These are phyloP conservation scores for Cymbopogon flexuosus DNA, from an alignment of 202 grass and related monocot genomes.

Conservation along the genomic window DNA sequence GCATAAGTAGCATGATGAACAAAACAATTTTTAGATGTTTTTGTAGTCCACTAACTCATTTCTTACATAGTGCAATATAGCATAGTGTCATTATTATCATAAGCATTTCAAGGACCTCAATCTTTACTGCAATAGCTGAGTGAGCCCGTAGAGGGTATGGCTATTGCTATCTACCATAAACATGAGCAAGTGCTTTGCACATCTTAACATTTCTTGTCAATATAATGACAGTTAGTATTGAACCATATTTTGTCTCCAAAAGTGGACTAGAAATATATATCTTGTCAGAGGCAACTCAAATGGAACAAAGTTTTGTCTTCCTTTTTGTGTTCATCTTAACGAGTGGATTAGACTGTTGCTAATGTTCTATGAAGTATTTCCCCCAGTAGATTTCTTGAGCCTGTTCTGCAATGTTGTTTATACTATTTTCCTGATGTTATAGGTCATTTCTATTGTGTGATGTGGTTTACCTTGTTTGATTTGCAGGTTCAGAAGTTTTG, in stretches of 20 bases:
- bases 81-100: neutral
- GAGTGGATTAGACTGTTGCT: neutral
- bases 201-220: neutral
- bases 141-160: neutral
- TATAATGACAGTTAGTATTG: neutral
- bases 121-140: neutral
- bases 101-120: neutral
- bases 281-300: neutral
- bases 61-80: neutral
- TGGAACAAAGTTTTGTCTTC: neutral
- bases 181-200: too few relatives aligned
- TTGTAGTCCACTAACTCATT: neutral
- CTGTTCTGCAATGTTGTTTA: neutral
- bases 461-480: constrained; percentile 21
- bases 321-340: constrained; percentile 11
- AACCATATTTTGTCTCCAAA: neutral
- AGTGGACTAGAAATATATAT: neutral
- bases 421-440: constrained; percentile 15
- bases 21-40: neutral
- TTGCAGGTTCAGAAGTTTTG: constrained; percentile 42
- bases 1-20: neutral
- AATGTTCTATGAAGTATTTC: neutral
- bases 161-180: neutral
- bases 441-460: constrained; percentile 13
- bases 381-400: neutral